Evolutionary conservation across 148 eudicot species (phyloP), one percentile per base, ranked within the genome.

Genomic region (Rhododendron vialii): DNA sequence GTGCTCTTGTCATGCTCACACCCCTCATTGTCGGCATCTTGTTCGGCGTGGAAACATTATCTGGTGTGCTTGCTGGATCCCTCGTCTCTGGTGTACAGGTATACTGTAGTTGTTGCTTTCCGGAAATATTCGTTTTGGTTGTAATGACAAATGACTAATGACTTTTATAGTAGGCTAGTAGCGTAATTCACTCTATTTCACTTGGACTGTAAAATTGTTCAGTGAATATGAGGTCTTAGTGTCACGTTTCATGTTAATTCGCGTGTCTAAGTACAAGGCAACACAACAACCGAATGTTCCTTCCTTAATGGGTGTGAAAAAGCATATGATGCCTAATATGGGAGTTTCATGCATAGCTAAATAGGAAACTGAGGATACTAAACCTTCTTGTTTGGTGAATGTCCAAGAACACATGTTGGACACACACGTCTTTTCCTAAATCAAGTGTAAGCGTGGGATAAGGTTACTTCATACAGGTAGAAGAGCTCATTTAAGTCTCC

Each of bases 11-110:
- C 87, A 95, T 95, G 98, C 95, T 95, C 17, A 95, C 98, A 22
- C 98, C 98, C 55, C 90, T 95, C 76, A 93, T 95, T 85, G 98
- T 93, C 12, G 98, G 98, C 20, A 93, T 90, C 88, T 88, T 95
- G 82, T 95, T 95, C 80, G 98, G 98, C 35, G 97, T 95, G 2
- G 98, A 94, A 87, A 95, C 98, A 30, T 94, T 95, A 30, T 92
- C 98, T 81, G 98, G 98, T 83, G 95, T 95, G 41, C 98, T 95
- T 87, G 98, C 97, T 78, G 98, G 98, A 77, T 88, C 98, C 51
- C 97, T 95, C 3, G 94, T 95, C 81, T 95, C 98, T 76, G 98
- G 98, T 84, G 98, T 95, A 24, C 98, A 95, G 98, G 98, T 95
- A 89, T 33, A 17, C 83, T 38, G 45, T 35, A 26, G 36, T 65